Base-by-base conservation (phyloP, 768 basidiomycete genomes). In the Lactifluus echinatus region DNA sequence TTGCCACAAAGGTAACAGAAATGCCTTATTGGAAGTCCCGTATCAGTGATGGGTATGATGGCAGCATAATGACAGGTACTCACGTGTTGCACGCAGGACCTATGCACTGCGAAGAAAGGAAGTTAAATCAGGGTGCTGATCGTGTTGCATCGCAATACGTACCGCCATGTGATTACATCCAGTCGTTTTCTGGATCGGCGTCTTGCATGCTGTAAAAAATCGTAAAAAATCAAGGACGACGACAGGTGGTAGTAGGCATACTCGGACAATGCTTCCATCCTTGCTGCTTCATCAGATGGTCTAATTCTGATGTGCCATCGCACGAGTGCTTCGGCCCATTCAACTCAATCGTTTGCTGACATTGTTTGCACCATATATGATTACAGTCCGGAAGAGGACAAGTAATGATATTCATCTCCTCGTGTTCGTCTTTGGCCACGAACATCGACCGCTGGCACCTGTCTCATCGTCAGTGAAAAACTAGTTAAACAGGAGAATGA, bases 121-220 rank as follows among this genome's bases (percentile, higher is more conserved):
- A 3, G 6, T 6, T 55, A 29, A 42, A 19, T 14, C 10, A 33
- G 33, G 23, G 31, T n/a, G n/a, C 5, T 36, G 10, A 42, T 8
- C n/a, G 21, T 19, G 42, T 23, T 31, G 36, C 34, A 34, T 29
- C 24, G 6, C 44, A 26, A n/a, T 50, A 52, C 80, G 69, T 29
- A 81, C 81, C 57, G 74, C 72, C 77, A 83, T 83, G 65, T 83
- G 81, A 56, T 81, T 76, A 51, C 82, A 83, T 2, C 82, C 82
- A 15, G 67, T 68, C 8, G 72, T 71, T 62, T 79, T 83, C 54
- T 71, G 75, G 19, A 80, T 75, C 3, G 79, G 76, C 10, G 80
- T 78, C 52, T 66, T 65, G 62, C 77, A 78, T 6, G 75, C 76
- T 77, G 26, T 14, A 11, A 23, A 50, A 19, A 19, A 15, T 3